Evolutionary conservation across 805 yeast genomes (phyloP).

Genomic region (Ogataea philodendri): DNA sequence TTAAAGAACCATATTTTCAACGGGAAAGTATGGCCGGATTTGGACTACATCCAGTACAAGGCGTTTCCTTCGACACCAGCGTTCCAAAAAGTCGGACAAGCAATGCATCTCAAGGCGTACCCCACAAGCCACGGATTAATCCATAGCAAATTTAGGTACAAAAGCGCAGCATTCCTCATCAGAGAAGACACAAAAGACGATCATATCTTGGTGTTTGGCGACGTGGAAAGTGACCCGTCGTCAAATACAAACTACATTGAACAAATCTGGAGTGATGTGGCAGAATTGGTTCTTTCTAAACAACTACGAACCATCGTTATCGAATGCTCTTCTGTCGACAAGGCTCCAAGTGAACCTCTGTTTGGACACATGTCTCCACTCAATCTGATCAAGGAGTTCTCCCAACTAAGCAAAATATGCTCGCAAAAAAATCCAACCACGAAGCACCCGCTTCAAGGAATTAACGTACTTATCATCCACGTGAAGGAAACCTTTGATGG

Average conservation of each 20-base stretch:
- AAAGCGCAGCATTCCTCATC: constrained; percentile 63
- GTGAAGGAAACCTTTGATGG: constrained; percentile 43
- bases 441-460: constrained; percentile 38
- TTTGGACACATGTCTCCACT: constrained; percentile 83
- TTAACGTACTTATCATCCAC: constrained; percentile 52
- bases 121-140: constrained; percentile 38
- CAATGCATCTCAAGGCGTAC: no score
- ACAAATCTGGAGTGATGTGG: constrained; percentile 56
- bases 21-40: constrained; percentile 77
- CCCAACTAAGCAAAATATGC: constrained; percentile 28
- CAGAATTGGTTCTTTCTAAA: constrained; percentile 41
- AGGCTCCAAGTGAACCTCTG: constrained; percentile 45
- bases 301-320: constrained; percentile 57
- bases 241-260: constrained; percentile 40
- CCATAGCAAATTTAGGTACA: constrained; percentile 23
- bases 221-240: constrained; percentile 66
- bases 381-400: constrained; percentile 57
- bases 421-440: constrained; percentile 7
- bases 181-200: constrained; percentile 29
- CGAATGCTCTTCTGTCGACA: constrained; percentile 69
- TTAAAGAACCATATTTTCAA: constrained; percentile 63
- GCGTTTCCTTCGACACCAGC: no score
- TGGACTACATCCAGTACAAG: constrained; percentile 35
- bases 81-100: no score
- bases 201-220: constrained; percentile 71